A percentile compares a stretch with the other conserved stretches of the same genome.
Evolutionary conservation across 164 flowering plant genomes (phyloP).

Genomic region (Liquidambar formosana): DNA sequence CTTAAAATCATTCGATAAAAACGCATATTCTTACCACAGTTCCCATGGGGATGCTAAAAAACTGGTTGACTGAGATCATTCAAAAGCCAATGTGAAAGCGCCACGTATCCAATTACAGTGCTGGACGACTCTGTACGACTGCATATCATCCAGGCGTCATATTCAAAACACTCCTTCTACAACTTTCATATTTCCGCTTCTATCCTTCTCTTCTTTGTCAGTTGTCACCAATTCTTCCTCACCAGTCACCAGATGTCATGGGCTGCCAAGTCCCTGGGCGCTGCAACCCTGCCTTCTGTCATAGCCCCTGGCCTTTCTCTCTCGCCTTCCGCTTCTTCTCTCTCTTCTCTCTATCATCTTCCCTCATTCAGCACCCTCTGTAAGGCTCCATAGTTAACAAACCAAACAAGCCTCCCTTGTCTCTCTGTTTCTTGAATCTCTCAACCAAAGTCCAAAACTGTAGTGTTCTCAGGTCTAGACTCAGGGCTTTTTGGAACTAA

Average conservation of each 20-base stretch:
- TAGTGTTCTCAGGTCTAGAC: no score
- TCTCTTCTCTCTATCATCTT: background rate
- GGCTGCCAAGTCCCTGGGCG: background rate
- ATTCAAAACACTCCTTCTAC: background rate
- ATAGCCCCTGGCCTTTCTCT: background rate
- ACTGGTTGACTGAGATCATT: no score
- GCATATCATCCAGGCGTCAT: no score
- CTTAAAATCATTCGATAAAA: no score
- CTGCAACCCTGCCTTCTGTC: no score
- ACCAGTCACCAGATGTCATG: constrained; percentile 1
- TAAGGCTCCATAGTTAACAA: background rate
- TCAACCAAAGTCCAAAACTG: no score
- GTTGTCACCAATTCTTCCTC: background rate
- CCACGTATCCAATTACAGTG: background rate
- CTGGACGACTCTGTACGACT: background rate
- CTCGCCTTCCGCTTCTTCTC: background rate
- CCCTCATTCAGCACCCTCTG: background rate
- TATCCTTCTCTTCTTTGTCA: constrained; percentile 1
- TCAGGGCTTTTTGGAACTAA: no score
- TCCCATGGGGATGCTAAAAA: no score
- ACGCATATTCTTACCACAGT: no score
- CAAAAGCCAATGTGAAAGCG: background rate
- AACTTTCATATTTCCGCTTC: background rate
- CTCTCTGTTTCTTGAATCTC: background rate
- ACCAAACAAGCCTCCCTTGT: background rate